phyloP scores from a whole-genome alignment of 2,329 filamentous ascomycete species.

The Aspergillus unguis region DNA sequence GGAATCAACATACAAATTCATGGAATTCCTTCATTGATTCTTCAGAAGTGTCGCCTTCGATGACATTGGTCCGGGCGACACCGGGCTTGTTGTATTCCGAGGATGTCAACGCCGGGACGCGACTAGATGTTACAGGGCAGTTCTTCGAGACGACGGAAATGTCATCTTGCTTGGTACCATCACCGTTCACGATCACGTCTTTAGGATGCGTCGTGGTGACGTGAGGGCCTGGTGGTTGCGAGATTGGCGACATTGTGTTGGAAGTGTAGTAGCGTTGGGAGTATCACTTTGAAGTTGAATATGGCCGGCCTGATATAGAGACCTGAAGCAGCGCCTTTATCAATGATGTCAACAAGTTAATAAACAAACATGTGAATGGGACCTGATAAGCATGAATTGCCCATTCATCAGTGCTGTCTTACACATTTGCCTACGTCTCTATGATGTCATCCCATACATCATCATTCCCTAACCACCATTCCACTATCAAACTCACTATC shows the following conservation, averaged over 20 bases:
- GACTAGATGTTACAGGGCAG: neutral
- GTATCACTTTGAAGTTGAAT: too few species aligned
- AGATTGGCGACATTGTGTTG: neutral
- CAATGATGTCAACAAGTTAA: too few species aligned
- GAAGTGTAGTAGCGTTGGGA: neutral
- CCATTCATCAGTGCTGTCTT: too few species aligned
- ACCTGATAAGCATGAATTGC: too few species aligned
- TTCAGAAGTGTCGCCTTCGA: conserved; percentile 5
- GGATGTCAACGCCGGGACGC: neutral
- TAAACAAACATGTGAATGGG: too few species aligned
- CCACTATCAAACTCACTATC: neutral
- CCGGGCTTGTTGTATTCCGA: conserved; percentile 3
- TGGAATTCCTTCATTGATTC: conserved; percentile 4
- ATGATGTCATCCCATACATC: neutral
- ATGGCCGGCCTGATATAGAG: too few species aligned
- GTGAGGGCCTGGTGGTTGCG: neutral
- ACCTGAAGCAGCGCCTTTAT: too few species aligned
- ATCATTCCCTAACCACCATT: neutral
- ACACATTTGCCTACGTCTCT: neutral
- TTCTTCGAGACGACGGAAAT: neutral
- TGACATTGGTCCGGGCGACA: conserved; percentile 6
- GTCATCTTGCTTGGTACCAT: neutral
- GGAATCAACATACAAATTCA: conserved; percentile 4
- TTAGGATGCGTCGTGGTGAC: neutral
- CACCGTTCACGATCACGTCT: neutral